These are phyloP conservation scores for Eimeria nieschulzi DNA, from an alignment of 169 alveolate genomes.

Conservation along the genomic window DNA sequence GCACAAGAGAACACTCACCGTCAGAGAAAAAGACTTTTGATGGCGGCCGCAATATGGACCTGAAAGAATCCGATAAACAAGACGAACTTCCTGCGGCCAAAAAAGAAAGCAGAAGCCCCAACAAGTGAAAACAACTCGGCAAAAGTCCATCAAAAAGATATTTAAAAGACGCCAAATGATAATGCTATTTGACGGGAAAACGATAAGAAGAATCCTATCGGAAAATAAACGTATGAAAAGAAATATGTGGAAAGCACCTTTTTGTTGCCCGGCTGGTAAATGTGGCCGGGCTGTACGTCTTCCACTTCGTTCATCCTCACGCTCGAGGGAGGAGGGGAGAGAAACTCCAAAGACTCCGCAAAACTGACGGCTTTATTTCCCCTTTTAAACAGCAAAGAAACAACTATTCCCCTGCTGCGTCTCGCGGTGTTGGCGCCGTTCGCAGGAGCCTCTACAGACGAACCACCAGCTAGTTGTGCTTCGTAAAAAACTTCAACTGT, in stretches of 20 bases:
- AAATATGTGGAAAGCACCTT: neutral
- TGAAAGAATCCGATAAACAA: conserved; percentile 66
- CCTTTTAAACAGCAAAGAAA: too few species aligned
- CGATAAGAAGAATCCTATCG: too few species aligned
- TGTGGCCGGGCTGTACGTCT: conserved; percentile 70
- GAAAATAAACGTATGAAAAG: too few species aligned
- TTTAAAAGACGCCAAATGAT: too few species aligned
- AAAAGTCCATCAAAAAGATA: too few species aligned
- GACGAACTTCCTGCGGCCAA: conserved; percentile 63
- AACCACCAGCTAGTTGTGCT: too few species aligned
- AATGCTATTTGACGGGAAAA: too few species aligned
- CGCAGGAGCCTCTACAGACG: too few species aligned
- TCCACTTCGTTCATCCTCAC: conserved; percentile 50
- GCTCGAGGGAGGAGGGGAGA: neutral
- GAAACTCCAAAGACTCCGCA: neutral
- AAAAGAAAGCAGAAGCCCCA: neutral
- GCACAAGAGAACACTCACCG: neutral
- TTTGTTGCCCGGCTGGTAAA: conserved; percentile 67
- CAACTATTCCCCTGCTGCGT: too few species aligned
- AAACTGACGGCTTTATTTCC: neutral
- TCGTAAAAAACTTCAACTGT: too few species aligned
- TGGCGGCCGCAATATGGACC: conserved; percentile 73
- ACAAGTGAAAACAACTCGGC: too few species aligned
- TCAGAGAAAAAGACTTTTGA: conserved; percentile 63
- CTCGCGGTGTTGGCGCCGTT: too few species aligned